These are phyloP conservation scores for Scorias spongiosa DNA, from an alignment of 2,329 filamentous ascomycete genomes.

Conservation along the genomic window DNA sequence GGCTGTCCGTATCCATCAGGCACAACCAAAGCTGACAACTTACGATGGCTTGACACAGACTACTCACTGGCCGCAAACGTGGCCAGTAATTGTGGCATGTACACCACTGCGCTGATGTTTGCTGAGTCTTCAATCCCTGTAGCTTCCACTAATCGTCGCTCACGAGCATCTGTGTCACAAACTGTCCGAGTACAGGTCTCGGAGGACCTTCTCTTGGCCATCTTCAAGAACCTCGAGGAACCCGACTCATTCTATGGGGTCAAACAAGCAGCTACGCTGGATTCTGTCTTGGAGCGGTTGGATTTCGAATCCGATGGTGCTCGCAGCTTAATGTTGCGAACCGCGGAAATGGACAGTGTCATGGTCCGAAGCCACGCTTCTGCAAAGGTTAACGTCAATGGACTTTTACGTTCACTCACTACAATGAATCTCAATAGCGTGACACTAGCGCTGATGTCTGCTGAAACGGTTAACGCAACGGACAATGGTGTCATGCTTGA, in stretches of 20 bases:
- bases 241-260: conserved; percentile 93
- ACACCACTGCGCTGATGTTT: conserved; percentile 72
- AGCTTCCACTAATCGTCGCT: conserved; percentile 5
- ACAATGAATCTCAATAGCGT: conserved; percentile 72
- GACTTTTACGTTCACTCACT: conserved; percentile 62
- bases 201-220: conserved; percentile 55
- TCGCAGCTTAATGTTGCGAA: conserved; percentile 79
- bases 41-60: conserved; percentile 76
- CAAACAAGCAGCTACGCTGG: conserved; percentile 59
- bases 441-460: conserved; percentile 62
- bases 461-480: conserved; percentile 44
- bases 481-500: conserved; percentile 60
- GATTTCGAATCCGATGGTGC: conserved; percentile 80
- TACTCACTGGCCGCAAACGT: conserved; percentile 53
- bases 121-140: conserved; percentile 43
- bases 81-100: conserved; percentile 66
- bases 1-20: conserved; percentile 64
- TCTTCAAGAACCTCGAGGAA: conserved; percentile 89
- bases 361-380: conserved; percentile 46
- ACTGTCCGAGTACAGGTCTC: conserved; percentile 31
- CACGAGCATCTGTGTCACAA: conserved; percentile 10
- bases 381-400: conserved; percentile 46
- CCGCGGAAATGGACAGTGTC: conserved; percentile 79
- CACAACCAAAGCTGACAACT: conserved; percentile 60
- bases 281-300: conserved; percentile 63